Conservation (phyloP, 331 rosid genomes). For the Acacia pycnantha region DNA sequence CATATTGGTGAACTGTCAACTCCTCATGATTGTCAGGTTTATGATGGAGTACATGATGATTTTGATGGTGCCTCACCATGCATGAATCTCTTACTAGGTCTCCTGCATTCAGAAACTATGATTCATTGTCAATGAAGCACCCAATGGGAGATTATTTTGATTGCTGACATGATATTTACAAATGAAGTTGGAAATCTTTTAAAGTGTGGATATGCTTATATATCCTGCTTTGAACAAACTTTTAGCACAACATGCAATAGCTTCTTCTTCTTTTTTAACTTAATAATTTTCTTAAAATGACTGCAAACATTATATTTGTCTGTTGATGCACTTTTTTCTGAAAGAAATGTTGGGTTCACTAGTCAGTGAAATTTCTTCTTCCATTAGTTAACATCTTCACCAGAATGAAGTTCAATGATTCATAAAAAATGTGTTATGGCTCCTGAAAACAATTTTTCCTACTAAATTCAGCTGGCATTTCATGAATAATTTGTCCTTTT, state of each 20-base stretch:
- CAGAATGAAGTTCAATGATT: conserved; percentile 14
- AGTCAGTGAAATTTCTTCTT: background rate
- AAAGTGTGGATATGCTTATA: background rate
- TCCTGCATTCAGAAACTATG: background rate
- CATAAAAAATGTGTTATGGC: background rate
- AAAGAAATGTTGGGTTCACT: conserved; percentile 1
- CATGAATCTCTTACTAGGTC: background rate
- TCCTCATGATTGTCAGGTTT: background rate
- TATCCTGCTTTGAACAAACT: background rate
- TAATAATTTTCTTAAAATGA: background rate
- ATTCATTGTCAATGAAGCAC: conserved; percentile 1
- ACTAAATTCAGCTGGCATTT: conserved; percentile 28
- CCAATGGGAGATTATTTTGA: conserved; percentile 8
- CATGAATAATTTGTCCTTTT: conserved; percentile 21
- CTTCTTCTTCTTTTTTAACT: background rate
- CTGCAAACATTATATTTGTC: background rate
- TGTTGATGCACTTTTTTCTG: conserved; percentile 1
- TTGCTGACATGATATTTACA: background rate
- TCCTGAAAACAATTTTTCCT: conserved; percentile 9
- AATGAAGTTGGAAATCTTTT: background rate
- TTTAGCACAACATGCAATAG: conserved; percentile 8
- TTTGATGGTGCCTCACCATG: background rate
- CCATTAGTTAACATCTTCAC: background rate
- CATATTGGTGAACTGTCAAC: conserved; percentile 13
- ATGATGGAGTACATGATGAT: background rate